A percentile compares a stretch with the other conserved stretches of the same genome.
phyloP scores from a whole-genome alignment of 1,139 yeast species.

The Yamadazyma dendronema region DNA sequence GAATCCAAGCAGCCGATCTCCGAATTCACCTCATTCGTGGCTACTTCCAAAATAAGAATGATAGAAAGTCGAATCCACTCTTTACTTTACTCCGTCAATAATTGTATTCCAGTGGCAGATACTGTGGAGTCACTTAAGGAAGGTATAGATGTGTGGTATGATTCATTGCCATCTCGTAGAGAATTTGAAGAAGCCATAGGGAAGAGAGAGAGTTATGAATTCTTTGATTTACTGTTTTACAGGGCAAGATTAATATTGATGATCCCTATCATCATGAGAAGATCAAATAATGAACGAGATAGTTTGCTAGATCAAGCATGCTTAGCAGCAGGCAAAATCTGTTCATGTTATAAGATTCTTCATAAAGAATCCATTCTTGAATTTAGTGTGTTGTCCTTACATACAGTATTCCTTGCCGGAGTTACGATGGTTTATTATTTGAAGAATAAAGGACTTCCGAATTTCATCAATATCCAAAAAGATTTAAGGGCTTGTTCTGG shows the following conservation, averaged over 20 bases:
- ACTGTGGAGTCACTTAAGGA: constrained; percentile 11
- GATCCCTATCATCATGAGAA: constrained; percentile 13
- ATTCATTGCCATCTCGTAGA: constrained; percentile 9
- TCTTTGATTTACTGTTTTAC: constrained; percentile 15
- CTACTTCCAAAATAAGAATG: constrained; percentile 13
- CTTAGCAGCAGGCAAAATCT: constrained; percentile 15
- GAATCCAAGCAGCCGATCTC: constrained; percentile 10
- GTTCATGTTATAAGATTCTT: constrained; percentile 13
- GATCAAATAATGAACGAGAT: constrained; percentile 6
- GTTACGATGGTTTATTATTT: constrained; percentile 15
- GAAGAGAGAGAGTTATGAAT: constrained; percentile 16
- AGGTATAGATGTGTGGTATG: constrained; percentile 12
- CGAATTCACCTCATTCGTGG: constrained; percentile 12
- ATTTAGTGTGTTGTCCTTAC: constrained; percentile 16
- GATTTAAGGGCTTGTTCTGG: constrained; percentile 16
- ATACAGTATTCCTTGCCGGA: constrained; percentile 15
- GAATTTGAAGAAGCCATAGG: constrained; percentile 11
- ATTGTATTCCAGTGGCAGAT: constrained; percentile 13
- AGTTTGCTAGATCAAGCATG: constrained; percentile 14
- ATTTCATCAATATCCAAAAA: constrained; percentile 12
- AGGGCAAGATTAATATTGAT: constrained; percentile 14
- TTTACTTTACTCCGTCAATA: constrained; percentile 13
- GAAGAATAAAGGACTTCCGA: constrained; percentile 12
- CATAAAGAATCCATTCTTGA: constrained; percentile 14
- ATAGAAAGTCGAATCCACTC: constrained; percentile 16